A percentile compares a stretch with the other conserved stretches of the same genome.
phyloP scores from a whole-genome alignment of 169 alveolate genomes.

The Cardiosporidium cionae region DNA sequence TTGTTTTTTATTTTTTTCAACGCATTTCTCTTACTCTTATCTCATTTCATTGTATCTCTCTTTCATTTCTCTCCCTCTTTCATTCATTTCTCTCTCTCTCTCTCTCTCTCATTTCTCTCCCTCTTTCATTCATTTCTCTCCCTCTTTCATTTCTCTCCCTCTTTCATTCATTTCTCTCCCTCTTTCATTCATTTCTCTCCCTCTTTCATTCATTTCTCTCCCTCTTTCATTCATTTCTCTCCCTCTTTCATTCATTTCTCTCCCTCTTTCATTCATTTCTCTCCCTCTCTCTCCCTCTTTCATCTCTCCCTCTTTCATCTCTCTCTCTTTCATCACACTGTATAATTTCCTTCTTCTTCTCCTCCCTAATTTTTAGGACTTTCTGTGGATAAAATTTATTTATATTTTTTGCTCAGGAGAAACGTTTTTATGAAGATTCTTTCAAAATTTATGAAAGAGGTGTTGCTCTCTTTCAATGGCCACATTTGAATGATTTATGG shows the following conservation, averaged over 20 bases:
- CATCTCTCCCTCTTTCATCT: too few relatives aligned
- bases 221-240: neutral
- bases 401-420: slow-evolving; percentile 10
- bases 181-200: neutral
- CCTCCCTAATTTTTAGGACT: neutral
- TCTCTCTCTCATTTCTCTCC: too few relatives aligned
- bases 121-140: too few relatives aligned
- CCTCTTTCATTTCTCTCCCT: too few relatives aligned
- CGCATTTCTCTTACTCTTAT: neutral
- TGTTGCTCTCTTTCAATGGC: slow-evolving; percentile 78
- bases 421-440: slow-evolving; percentile 77
- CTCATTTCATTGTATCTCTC: too few relatives aligned
- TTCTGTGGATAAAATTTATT: neutral
- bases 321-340: neutral
- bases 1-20: neutral
- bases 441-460: slow-evolving; percentile 86
- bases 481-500: slow-evolving; percentile 81
- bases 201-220: neutral
- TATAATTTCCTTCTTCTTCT: neutral
- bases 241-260: neutral
- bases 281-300: too few relatives aligned
- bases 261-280: neutral
- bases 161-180: too few relatives aligned
- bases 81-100: too few relatives aligned
- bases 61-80: too few relatives aligned